Evolutionary conservation across 495 filamentous ascomycete genomes (phyloP), one percentile per base, ranked within the genome.

Genomic region (Aspergillus panamensis): DNA sequence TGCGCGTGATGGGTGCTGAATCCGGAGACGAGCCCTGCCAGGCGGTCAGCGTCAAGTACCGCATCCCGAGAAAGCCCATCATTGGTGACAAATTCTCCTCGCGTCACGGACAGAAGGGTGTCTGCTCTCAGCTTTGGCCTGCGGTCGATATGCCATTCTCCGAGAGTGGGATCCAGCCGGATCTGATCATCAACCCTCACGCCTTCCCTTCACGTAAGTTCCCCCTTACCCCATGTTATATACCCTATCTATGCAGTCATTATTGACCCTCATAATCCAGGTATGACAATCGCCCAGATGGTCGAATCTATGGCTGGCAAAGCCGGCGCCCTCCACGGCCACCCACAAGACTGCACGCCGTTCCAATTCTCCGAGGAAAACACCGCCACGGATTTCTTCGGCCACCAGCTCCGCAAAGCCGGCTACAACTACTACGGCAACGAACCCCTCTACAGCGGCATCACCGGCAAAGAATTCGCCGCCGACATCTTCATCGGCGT

Each of bases 261-360:
- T 25, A 25, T 25, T 25, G 25, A 25, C 2, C 5, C 25, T 25
- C 25, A 25, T 25, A 43, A 19, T 20, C 3, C 48, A 79, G 76
- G 76, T 69, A 98, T 98, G 94, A 98, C 94, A 21, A 98, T 98
- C 70, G 94, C 94, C 70, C 97, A 97, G 88, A 97, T 98, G 77
- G 87, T 98, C 63, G 94, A 98, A 75, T 96, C 92, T 7, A 82
- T 98, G 59, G 94, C 94, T 20, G 94, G 94, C 32, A 98, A 98
- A 76, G 82, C 92, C 16, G 94, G 94, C 10, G 88, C 94, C 31
- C 82, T 98, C 50, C 94, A 98, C 68, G 94, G 94, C 37, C 82
- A 96, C 30, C 87, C 94, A 10, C 94, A 97, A 75, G 94, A 98
- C 69, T 91, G 83, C 40, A 96, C 93, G 3, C 94, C 94, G 10